Evolutionary conservation across 352 stramenopile genomes (phyloP), one percentile per base, ranked within the genome.

Genomic region (Globisporangium okanoganense): DNA sequence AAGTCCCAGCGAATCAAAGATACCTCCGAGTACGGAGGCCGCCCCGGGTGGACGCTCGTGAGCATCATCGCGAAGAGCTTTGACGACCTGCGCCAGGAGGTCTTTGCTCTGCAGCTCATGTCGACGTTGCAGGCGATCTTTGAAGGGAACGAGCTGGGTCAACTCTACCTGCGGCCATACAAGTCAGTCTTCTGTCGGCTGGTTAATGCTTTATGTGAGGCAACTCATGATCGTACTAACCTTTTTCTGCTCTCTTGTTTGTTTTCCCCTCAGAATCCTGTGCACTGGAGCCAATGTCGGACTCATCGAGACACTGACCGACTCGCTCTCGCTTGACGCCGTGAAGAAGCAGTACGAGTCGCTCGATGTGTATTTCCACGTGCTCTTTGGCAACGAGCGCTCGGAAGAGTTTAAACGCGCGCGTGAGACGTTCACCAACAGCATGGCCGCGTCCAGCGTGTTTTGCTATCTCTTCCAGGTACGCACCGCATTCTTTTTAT

Each of bases 401-500:
- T 83, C 76, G 16, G 9, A 24, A 41, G 38, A 7, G 33, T 95
- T 97, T 65, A 69, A 85, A 29, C 64, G 68, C 4, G 94, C 94
- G 8, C 90, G 96, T 50, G 65, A 71, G 14, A 96, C 97, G 38
- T 98, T 98, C 59, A 82, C 95, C 58, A 69, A 75, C 25, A 97
- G 81, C 62, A 74, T 98, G 52, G 95, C 91, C 2, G 95, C 82
- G 22, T 98, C 98, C 70, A 96, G 85, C 16, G 71, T 99, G 12
- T 90, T 98, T 35, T 94, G 77, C 47, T 98, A 98, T 67, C 66
- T 99, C 12, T 79, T 98, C 38, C 87, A 94, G 47, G 61, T 63
- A 18, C 5, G 33, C 35, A 16, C 38, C 20, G 24, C 3, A 22
- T 3, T n/a, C 16, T 25, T 33, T 18, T 5, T 12, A 9, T 7